Conservation (phyloP, 2,329 filamentous ascomycete genomes). For the Aspergillus costaricaensis region DNA sequence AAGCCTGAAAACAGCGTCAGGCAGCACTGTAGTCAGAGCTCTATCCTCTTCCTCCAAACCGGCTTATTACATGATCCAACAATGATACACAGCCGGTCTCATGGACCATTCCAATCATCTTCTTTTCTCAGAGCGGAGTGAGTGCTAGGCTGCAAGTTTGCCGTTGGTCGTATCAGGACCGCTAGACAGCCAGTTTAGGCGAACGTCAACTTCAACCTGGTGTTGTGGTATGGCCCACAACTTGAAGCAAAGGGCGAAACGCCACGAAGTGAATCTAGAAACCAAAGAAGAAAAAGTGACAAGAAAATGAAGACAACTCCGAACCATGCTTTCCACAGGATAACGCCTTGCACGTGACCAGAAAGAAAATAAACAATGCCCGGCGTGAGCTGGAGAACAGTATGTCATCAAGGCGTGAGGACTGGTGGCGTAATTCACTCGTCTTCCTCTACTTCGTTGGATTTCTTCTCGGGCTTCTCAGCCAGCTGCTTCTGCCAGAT, state of each 20-base stretch:
- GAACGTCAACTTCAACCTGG: neutral
- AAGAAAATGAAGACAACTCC: constrained; percentile 28
- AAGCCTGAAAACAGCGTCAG: neutral
- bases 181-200: neutral
- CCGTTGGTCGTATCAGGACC: neutral
- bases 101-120: constrained; percentile 2
- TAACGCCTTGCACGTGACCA: constrained; percentile 37
- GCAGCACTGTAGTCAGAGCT: neutral
- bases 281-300: constrained; percentile 5
- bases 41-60: neutral
- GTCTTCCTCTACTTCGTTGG: constrained; percentile 29
- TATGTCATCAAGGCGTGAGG: constrained; percentile 17
- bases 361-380: constrained; percentile 21
- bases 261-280: constrained; percentile 3
- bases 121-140: constrained; percentile 23
- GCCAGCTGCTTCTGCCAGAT: constrained; percentile 67
- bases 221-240: constrained; percentile 1
- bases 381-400: constrained; percentile 21
- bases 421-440: constrained; percentile 23
- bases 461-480: constrained; percentile 54
- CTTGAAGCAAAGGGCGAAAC: neutral
- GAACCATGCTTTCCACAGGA: constrained; percentile 37
- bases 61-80: constrained; percentile 7
- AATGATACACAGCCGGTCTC: neutral
- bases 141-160: constrained; percentile 7